Evolutionary conservation across 768 basidiomycete species (phyloP).

Genomic region (button mushroom (Agaricus bisporus)): DNA sequence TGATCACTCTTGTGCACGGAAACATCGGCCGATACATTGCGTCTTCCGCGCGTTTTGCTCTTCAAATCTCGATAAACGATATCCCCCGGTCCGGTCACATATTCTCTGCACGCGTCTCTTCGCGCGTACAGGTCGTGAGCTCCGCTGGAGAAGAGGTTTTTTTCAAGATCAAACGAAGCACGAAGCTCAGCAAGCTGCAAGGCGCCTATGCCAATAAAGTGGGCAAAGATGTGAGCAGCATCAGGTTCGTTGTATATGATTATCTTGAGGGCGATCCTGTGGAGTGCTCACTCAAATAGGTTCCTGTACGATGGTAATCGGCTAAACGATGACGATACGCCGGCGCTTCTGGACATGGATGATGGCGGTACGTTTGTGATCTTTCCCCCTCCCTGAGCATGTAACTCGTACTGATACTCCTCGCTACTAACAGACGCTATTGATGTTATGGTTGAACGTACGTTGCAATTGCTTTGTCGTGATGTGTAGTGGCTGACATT

Average conservation of each 20-base stretch:
- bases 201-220: conserved; percentile 91
- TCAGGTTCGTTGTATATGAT: conserved; percentile 56
- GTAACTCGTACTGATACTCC: conserved; percentile 2
- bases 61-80: background rate
- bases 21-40: background rate
- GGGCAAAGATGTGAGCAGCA: conserved; percentile 81
- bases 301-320: conserved; percentile 88
- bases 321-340: conserved; percentile 88
- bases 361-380: conserved; percentile 57
- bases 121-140: conserved; percentile 54
- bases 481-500: conserved; percentile 10
- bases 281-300: conserved; percentile 32
- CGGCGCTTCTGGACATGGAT: conserved; percentile 80
- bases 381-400: background rate
- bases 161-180: conserved; percentile 95
- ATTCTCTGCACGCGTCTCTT: background rate
- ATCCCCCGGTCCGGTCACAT: background rate
- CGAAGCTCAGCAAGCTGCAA: conserved; percentile 88
- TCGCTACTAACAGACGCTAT: conserved; percentile 60
- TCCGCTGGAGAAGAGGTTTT: conserved; percentile 83
- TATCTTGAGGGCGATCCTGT: background rate
- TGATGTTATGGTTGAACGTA: conserved; percentile 97
- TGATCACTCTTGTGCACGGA: background rate
- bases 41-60: background rate
- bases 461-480: conserved; percentile 22